Base-by-base conservation (phyloP, 768 basidiomycete genomes). In the Lepiota subincarnata region DNA sequence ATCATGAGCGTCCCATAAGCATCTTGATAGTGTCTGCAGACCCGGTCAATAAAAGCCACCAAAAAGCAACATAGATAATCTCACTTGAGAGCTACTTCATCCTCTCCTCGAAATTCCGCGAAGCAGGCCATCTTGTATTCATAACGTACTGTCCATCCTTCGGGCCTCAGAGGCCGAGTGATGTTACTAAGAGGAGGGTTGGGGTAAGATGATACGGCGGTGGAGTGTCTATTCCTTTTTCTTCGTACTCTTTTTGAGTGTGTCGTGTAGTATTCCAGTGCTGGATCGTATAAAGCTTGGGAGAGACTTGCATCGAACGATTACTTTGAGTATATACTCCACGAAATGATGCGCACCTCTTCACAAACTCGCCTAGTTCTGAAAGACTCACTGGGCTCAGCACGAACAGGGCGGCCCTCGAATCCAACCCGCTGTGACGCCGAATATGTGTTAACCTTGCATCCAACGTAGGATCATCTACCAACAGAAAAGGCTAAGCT, bases 61-160 rank as follows among this genome's bases (percentile, higher is more conserved):
- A 53, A 55, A 13, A 26, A 37, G 46, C 28, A 41, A 58, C 31
- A 43, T 42, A 50, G 37, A 20, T 40, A 57, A 41, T 74, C 85
- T 59, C 59, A 95, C 93, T 93, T 94, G 55, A 96, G 73, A 0
- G 95, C 92, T 7, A 93, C 86, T 62, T 98, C 94, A 55, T 90
- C 82, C 67, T 98, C 96, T 11, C 90, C 84, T 54, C 95, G 73
- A 64, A 98, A 93, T 68, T 99, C 96, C 0, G 96, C 93, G 67
- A 98, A 98, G 60, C 89, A 87, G 0, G 89, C 97, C 80, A 95
- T 89, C 71, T 98, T 99, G 76, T 93, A 98, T 65, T 98, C 95
- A 63, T 98, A 98, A 26, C 97, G 76, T 16, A 96, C 93, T 0
- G 89, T 92, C 96, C 95, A 99, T 0, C 95, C 95, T 67, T 92